Base-by-base conservation (phyloP, 2,329 filamentous ascomycete genomes). In the Volutella citrinella region DNA sequence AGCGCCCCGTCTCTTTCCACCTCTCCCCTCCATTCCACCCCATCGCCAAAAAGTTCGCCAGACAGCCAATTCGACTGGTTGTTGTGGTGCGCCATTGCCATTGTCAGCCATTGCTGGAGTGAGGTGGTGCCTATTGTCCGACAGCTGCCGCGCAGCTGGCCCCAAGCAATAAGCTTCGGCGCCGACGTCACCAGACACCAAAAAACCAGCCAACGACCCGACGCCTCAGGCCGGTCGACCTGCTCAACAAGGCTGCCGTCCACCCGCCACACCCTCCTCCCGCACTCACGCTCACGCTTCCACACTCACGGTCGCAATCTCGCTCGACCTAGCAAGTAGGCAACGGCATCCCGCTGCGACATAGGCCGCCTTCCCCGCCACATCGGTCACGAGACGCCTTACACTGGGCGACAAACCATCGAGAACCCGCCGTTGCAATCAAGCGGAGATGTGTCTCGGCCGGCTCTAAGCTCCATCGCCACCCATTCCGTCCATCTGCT, bases 371-470 rank as follows among this genome's bases (percentile, higher is more conserved):
- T 15, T 20, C 16, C 27, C 28, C 19, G 23, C n/a, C n/a, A n/a
- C n/a, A n/a, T n/a, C n/a, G n/a, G n/a, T n/a, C n/a, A n/a, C n/a
- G n/a, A n/a, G n/a, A n/a, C n/a, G n/a, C n/a, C n/a, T n/a, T n/a
- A n/a, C n/a, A n/a, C n/a, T n/a, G n/a, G n/a, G n/a, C n/a, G n/a
- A n/a, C n/a, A n/a, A n/a, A n/a, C n/a, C n/a, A n/a, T n/a, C n/a
- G n/a, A n/a, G n/a, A n/a, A n/a, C n/a, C n/a, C n/a, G n/a, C n/a
- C n/a, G n/a, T n/a, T n/a, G n/a, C n/a, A n/a, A n/a, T n/a, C n/a
- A n/a, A 22, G 12, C 20, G 20, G 20, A 48, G 29, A 52, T 53
- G 50, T 53, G 50, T 53, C 50, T 53, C 49, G 46, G 49, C 46
- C 48, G 28, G 32, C 29, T 33, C 38, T 53, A 38, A 53, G 37